Conservation (phyloP, 768 basidiomycete genomes). For the Russula emetica region DNA sequence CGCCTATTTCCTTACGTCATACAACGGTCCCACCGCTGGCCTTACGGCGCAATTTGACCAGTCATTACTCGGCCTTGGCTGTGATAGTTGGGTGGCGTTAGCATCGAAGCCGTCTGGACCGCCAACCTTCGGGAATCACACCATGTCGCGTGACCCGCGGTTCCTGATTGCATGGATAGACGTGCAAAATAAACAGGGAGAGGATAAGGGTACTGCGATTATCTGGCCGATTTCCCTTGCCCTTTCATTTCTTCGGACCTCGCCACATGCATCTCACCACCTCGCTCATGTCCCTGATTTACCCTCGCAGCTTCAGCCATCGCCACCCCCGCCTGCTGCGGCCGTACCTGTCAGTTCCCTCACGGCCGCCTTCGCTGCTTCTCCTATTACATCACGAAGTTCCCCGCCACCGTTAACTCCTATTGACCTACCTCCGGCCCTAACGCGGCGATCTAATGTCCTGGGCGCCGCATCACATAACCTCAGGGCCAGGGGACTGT, state of each 20-base stretch:
- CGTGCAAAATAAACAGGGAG: conserved; percentile 73
- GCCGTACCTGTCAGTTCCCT: conserved; percentile 26
- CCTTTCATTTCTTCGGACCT: conserved; percentile 39
- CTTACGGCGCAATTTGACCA: conserved; percentile 60
- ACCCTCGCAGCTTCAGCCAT: conserved; percentile 57
- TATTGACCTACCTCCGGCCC: conserved; percentile 23
- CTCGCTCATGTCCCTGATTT: conserved; percentile 60
- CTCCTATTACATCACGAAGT: conserved; percentile 18
- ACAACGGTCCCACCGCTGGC: conserved; percentile 60
- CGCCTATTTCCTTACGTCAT: conserved; percentile 68
- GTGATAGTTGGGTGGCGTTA: conserved; percentile 44
- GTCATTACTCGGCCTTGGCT: conserved; percentile 60
- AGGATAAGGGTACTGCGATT: conserved; percentile 71
- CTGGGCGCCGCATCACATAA: conserved; percentile 13
- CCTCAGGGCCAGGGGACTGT: conserved; percentile 39
- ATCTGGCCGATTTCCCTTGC: conserved; percentile 69
- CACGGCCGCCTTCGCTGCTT: conserved; percentile 8
- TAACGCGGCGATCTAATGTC: conserved; percentile 16
- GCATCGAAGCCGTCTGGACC: conserved; percentile 15
- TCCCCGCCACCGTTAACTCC: conserved; percentile 9
- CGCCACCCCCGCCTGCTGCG: conserved; percentile 40
- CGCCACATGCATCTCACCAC: conserved; percentile 39
- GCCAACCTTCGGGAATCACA: conserved; percentile 3
- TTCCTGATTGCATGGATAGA: conserved; percentile 71
- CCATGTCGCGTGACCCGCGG: conserved; percentile 25